Evolutionary conservation across 2,329 filamentous ascomycete species (phyloP).

Genomic region (Trichophyton schoenleinii): DNA sequence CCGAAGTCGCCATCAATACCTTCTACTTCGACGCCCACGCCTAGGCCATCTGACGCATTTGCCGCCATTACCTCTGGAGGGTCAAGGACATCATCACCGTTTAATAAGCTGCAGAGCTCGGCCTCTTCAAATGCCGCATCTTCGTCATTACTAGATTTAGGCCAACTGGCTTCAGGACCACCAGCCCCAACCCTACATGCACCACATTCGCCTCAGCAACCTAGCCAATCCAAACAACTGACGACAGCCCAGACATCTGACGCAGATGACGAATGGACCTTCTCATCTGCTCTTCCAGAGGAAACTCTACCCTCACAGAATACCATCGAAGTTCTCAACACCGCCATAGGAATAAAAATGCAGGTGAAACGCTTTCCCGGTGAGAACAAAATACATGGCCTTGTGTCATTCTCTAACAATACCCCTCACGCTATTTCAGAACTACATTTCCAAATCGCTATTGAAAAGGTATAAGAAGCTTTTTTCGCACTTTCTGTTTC

Average conservation of each 20-base stretch:
- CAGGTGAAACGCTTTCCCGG: constrained; percentile 48
- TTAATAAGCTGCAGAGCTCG: constrained; percentile 19
- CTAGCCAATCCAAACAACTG: constrained; percentile 17
- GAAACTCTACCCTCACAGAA: constrained; percentile 47
- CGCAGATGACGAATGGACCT: constrained; percentile 88
- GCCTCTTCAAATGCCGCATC: constrained; percentile 13
- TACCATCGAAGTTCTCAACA: constrained; percentile 55
- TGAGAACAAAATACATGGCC: constrained; percentile 52
- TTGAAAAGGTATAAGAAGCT: constrained; percentile 62
- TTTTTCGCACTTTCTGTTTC: background rate
- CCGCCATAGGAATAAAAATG: constrained; percentile 60
- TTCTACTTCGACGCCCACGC: constrained; percentile 25
- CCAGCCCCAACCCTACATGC: background rate
- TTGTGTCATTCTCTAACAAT: constrained; percentile 74
- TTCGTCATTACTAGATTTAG: constrained; percentile 25
- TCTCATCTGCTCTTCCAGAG: constrained; percentile 71
- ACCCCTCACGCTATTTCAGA: constrained; percentile 59
- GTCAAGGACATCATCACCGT: constrained; percentile 36
- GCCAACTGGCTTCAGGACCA: constrained; percentile 8
- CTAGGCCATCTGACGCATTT: constrained; percentile 46
- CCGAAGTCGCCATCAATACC: constrained; percentile 19
- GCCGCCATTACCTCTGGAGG: constrained; percentile 43
- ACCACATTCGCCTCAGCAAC: constrained; percentile 12
- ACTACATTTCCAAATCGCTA: constrained; percentile 81
- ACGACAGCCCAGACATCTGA: constrained; percentile 22